Evolutionary conservation across 495 filamentous ascomycete species (phyloP), one percentile per base, ranked within the genome.

Genomic region (Aspergillus leporis): DNA sequence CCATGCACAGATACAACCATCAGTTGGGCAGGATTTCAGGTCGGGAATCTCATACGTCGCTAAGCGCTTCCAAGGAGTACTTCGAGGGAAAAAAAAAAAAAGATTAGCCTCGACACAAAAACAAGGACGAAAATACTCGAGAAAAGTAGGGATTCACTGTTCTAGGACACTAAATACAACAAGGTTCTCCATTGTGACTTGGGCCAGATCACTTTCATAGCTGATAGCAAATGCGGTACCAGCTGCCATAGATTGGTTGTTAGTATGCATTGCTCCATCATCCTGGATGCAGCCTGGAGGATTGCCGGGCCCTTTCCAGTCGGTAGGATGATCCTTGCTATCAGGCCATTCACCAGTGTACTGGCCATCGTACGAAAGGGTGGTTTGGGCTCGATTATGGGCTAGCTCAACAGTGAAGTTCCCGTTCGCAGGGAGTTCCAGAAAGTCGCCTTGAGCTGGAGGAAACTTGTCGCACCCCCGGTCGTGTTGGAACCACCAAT

Each of bases 221-320:
- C 76, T 78, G 45, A 85, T 85, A 0, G 81, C 83, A 31, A 78
- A 82, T 8, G 80, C 83, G 13, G 79, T 81, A 6, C 81, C 83
- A 9, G 76, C 74, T 4, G 80, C 69, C 36, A 53, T 74, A 13
- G 60, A 70, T 55, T 75, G 66, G 61, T 77, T 82, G 53, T 72
- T 70, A 18, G 71, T 76, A 59, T 79, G 77, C 72, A 81, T 61
- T 3, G 73, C 70, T 8, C 77, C 81, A 50, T 72, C 79, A 52
- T 71, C 68, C 58, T 66, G 66, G 59, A 71, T 66, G 47, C 66
- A 70, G 19, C 68, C 66, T 21, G 62, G 62, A 23, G 66, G 58
- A 46, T 60, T 68, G 13, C 66, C 61, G 21, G 75, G 71, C 12
- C 76, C 78, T 31, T 66, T 63, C 72, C 75, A 81, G 65, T 76